Evolutionary conservation across 306 rosid genomes (phyloP).

Genomic region (Vicia villosa): DNA sequence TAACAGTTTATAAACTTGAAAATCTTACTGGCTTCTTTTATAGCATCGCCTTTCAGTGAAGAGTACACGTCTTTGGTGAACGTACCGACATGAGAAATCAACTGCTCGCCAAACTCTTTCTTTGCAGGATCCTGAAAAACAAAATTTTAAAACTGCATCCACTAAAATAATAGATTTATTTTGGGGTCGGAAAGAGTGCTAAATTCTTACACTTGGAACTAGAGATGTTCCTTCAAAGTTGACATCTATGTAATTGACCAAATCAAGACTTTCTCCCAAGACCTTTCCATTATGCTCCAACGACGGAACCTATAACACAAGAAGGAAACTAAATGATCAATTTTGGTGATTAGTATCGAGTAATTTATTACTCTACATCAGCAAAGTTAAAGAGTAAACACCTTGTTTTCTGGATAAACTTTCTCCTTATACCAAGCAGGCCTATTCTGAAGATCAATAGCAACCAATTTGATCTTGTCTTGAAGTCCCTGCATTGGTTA

Average conservation of each 20-base stretch:
- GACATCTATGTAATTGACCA: constrained; percentile 62
- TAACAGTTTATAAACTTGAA: constrained; percentile 7
- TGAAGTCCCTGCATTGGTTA: constrained; percentile 57
- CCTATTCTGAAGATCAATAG: constrained; percentile 55
- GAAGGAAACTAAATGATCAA: constrained; percentile 12
- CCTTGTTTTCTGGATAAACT: constrained; percentile 69
- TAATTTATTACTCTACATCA: not conserved
- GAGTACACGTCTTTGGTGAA: constrained; percentile 40
- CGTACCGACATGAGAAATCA: constrained; percentile 51
- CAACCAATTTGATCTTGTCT: constrained; percentile 65
- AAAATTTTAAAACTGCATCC: not conserved
- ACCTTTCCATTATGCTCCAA: constrained; percentile 81
- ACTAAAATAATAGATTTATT: not conserved
- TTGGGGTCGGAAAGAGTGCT: not conserved
- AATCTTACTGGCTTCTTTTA: constrained; percentile 45
- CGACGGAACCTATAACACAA: constrained; percentile 54
- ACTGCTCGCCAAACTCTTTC: constrained; percentile 53
- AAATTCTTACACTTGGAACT: constrained; percentile 52
- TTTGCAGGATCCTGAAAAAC: constrained; percentile 57
- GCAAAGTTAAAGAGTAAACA: constrained; percentile 25
- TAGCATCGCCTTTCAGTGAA: constrained; percentile 52
- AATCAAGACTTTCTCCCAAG: constrained; percentile 78
- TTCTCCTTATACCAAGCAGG: constrained; percentile 88
- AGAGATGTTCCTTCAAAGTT: constrained; percentile 58
- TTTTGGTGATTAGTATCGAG: not conserved